Conservation (phyloP, 345 rosid species). For the Camelina hispida region DNA sequence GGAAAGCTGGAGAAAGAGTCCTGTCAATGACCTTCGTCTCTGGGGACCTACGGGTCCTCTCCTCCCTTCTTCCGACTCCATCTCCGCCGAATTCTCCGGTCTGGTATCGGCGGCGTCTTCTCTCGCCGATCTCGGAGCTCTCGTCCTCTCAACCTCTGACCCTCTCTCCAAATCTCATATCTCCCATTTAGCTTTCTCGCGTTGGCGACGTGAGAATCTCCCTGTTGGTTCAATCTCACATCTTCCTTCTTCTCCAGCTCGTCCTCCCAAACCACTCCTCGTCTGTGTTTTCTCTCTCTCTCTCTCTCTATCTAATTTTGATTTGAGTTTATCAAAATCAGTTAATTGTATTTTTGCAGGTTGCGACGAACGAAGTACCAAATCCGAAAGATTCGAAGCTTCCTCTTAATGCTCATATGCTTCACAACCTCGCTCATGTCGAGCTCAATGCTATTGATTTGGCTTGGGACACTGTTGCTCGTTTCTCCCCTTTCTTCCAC, state of each 20-base stretch:
- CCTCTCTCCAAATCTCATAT: slow-evolving; percentile 71
- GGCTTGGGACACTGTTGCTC: slow-evolving; percentile 97
- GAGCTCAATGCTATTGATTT: slow-evolving; percentile 97
- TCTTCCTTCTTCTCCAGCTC: slow-evolving; percentile 77
- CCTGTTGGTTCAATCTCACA: slow-evolving; percentile 58
- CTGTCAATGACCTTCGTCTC: slow-evolving; percentile 64
- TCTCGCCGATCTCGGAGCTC: slow-evolving; percentile 82
- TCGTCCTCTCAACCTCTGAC: slow-evolving; percentile 75
- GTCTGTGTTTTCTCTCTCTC: slow-evolving; percentile 50
- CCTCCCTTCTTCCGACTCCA: slow-evolving; percentile 15
- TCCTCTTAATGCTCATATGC: slow-evolving; percentile 93
- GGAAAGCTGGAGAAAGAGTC: slow-evolving; percentile 64
- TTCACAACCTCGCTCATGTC: slow-evolving; percentile 91
- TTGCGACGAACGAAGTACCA: slow-evolving; percentile 75
- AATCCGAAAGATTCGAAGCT: slow-evolving; percentile 69
- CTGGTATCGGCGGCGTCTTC: slow-evolving; percentile 61
- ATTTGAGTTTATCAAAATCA: not conserved
- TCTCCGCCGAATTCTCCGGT: not conserved
- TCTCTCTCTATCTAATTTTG: not conserved
- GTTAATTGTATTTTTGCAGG: slow-evolving; percentile 45
- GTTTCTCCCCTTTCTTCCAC: slow-evolving; percentile 72
- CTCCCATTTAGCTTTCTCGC: slow-evolving; percentile 80
- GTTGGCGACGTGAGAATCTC: slow-evolving; percentile 63
- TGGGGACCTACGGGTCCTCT: slow-evolving; percentile 89
- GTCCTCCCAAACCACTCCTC: slow-evolving; percentile 72